Base-by-base conservation (phyloP, 2,329 filamentous ascomycete genomes). In the Aspergillus melleus region DNA sequence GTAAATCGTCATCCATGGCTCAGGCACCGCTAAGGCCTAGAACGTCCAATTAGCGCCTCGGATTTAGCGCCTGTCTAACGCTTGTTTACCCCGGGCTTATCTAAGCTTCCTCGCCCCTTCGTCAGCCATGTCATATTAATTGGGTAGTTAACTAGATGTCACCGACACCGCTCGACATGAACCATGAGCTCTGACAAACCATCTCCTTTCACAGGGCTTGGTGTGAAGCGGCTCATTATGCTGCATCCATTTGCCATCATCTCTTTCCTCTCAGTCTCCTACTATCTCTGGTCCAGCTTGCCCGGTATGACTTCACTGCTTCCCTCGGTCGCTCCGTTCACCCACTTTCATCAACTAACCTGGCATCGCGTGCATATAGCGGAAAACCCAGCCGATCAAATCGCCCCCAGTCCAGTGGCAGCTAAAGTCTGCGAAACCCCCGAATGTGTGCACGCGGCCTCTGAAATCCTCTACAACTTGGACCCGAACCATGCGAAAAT, bases 391-490 rank as follows among this genome's bases (percentile, higher is more conserved):
- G 52, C 49, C 46, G 62, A 61, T 14, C 60, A 52, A 39, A 58
- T 58, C 20, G 51, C 65, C 36, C 64, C 64, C 2, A 58, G 58
- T 12, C 58, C 62, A 6, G 55, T 66, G 46, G 59, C 69, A 30
- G 54, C 65, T 14, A 55, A 67, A 9, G 62, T 84, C 24, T 89
- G 87, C 69, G 70, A 82, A 52, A 84, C 86, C 10, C 82, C 86
- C 47, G 83, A 84, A 61, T 90, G 87, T 70, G 79, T 89, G 12
- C 84, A 88, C 66, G 86, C 86, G 12, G 82, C 86, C 4, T 86
- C 85, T 12, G 82, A 84, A 63, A 82, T 89, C 44, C 79, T 88
- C 9, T 83, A 86, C 63, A 88, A 86, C 60, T 75, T 89, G 14
- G 84, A 86, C 16, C 83, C 86, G 8, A 77, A 86, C 54, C 87